A percentile compares a stretch with the other conserved stretches of the same genome.
Evolutionary conservation across 1,284 basidiomycete genomes (phyloP).

Genomic region (Irpex sp.): DNA sequence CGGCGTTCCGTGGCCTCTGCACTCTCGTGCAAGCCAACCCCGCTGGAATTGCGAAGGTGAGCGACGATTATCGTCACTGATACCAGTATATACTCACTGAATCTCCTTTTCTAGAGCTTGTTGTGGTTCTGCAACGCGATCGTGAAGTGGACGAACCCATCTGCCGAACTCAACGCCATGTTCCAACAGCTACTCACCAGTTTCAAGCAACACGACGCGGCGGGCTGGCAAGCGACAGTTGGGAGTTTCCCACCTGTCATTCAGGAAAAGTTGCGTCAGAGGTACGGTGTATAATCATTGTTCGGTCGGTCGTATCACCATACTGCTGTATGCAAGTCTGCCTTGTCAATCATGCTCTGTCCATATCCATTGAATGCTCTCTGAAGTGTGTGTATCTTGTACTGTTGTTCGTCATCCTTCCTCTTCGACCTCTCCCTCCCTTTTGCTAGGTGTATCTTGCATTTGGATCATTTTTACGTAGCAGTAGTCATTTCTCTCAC

Average conservation of each 20-base stretch:
- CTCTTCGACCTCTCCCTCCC: background rate
- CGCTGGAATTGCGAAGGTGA: conserved; percentile 81
- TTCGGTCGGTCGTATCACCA: background rate
- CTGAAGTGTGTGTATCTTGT: background rate
- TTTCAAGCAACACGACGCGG: conserved; percentile 82
- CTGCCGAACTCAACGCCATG: conserved; percentile 85
- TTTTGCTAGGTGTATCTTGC: conserved; percentile 6
- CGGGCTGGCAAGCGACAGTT: conserved; percentile 76
- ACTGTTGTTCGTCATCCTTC: background rate
- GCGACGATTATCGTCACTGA: conserved; percentile 18
- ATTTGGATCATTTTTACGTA: conserved; percentile 12
- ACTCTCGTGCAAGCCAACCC: conserved; percentile 95
- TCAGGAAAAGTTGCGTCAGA: conserved; percentile 69
- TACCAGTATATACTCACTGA: conserved; percentile 7
- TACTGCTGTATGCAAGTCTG: background rate
- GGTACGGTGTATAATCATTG: conserved; percentile 64
- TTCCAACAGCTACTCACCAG: conserved; percentile 82
- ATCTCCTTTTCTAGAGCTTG: conserved; percentile 56
- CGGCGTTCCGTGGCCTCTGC: conserved; percentile 98
- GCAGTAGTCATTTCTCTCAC: conserved; percentile 9
- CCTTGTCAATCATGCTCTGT: background rate
- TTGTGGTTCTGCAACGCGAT: conserved; percentile 98
- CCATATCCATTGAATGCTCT: background rate
- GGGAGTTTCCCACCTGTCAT: conserved; percentile 75
- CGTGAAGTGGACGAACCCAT: conserved; percentile 89